Evolutionary conservation across 169 alveolate species (phyloP).

Genomic region (Pseudocohnilembus persalinus): DNA sequence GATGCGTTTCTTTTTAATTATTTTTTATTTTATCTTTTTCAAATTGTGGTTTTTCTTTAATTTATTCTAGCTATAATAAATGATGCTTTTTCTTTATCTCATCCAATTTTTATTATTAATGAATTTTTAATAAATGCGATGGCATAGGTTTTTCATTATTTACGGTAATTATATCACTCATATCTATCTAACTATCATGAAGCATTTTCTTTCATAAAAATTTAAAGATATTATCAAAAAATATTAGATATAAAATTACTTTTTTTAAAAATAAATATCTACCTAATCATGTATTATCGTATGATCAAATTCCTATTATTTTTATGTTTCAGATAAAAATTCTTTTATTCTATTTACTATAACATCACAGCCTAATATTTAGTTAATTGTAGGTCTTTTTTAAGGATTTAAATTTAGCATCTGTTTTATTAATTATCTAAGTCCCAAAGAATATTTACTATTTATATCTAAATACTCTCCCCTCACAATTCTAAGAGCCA

Average conservation of each 20-base stretch:
- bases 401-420: conserved; percentile 33
- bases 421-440: conserved; percentile 26
- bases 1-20: too few species aligned
- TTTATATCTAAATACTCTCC: conserved; percentile 50
- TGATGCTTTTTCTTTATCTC: background rate
- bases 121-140: background rate
- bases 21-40: too few species aligned
- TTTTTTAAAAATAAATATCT: background rate
- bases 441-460: conserved; percentile 14
- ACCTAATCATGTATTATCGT: conserved; percentile 41
- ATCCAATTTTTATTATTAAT: background rate
- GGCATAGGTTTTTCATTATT: background rate
- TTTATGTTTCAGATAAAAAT: conserved; percentile 34
- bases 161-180: background rate
- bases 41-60: too few species aligned
- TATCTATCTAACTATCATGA: background rate
- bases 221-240: too few species aligned
- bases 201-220: too few species aligned
- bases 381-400: conserved; percentile 38
- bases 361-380: conserved; percentile 28
- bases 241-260: background rate
- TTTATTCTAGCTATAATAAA: too few species aligned
- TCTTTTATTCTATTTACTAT: conserved; percentile 42
- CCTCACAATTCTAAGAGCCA: conserved; percentile 69
- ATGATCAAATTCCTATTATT: conserved; percentile 41